Evolutionary conservation across 1,284 basidiomycete species (phyloP).

Genomic region (Cutaneotrichosporon sp.): DNA sequence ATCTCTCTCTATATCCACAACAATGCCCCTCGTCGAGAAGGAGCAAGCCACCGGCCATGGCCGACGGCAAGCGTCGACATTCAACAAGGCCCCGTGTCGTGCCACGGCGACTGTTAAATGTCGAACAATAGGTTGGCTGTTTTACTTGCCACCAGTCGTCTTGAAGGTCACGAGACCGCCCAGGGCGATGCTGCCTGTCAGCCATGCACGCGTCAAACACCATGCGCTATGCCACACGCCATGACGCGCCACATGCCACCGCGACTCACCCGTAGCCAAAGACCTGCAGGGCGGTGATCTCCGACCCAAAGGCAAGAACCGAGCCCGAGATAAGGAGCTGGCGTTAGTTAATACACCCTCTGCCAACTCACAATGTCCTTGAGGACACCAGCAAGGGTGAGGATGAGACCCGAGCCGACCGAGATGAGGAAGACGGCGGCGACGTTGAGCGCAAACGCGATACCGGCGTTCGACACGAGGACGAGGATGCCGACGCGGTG

Average conservation of each 20-base stretch:
- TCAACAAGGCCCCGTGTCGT: not conserved
- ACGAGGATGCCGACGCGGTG: slow-evolving; percentile 71
- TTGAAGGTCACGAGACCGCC: slow-evolving; percentile 52
- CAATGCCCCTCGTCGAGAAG: not conserved
- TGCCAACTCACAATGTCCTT: slow-evolving; percentile 65
- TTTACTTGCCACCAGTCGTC: slow-evolving; percentile 52
- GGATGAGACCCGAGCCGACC: slow-evolving; percentile 79
- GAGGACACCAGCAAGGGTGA: slow-evolving; percentile 94
- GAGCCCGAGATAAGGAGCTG: slow-evolving; percentile 82
- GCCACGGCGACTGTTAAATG: not conserved
- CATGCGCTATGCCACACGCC: not conserved
- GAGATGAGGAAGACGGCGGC: slow-evolving; percentile 94
- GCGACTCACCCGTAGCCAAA: slow-evolving; percentile 64
- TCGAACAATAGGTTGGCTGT: not conserved
- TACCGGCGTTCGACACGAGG: slow-evolving; percentile 77
- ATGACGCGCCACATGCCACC: not conserved
- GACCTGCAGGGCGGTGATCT: slow-evolving; percentile 80
- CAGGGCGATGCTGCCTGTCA: slow-evolving; percentile 48
- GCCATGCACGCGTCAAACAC: no score
- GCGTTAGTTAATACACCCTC: not conserved
- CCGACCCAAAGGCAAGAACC: slow-evolving; percentile 76
- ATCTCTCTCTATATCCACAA: slow-evolving; percentile 5
- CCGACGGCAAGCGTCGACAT: not conserved
- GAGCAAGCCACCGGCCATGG: not conserved
- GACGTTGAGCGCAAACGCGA: slow-evolving; percentile 85